These are phyloP conservation scores for Xylaria longipes DNA, from an alignment of 495 filamentous ascomycete genomes.

Conservation along the genomic window DNA sequence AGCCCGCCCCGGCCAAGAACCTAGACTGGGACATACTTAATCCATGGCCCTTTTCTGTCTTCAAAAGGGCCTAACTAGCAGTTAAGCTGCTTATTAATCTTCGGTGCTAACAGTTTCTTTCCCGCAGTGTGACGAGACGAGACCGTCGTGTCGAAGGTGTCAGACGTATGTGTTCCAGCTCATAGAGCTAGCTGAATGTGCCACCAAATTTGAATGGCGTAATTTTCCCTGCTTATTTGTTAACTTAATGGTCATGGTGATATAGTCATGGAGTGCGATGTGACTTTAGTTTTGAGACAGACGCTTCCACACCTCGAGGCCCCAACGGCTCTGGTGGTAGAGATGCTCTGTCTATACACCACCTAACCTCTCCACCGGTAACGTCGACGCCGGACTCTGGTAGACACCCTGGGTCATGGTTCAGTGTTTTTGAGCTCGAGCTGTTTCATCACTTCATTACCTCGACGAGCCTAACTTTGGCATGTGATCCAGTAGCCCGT, in stretches of 20 bases:
- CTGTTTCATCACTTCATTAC: slow-evolving; percentile 38
- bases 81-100: not conserved
- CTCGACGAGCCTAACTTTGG: slow-evolving; percentile 33
- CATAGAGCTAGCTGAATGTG: not conserved
- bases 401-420: slow-evolving; percentile 14
- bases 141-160: slow-evolving; percentile 24
- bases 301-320: not conserved
- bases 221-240: too few relatives aligned
- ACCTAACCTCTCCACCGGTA: slow-evolving; percentile 15
- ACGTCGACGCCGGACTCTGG: slow-evolving; percentile 8
- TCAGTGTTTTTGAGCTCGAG: slow-evolving; percentile 36
- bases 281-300: slow-evolving; percentile 12
- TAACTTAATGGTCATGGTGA: not conserved
- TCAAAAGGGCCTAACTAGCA: not conserved
- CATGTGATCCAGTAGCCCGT: slow-evolving; percentile 30
- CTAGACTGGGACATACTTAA: not conserved
- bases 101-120: not conserved
- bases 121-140: slow-evolving; percentile 22
- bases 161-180: slow-evolving; percentile 16
- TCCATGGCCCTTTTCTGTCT: not conserved
- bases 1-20: not conserved
- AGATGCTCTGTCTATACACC: slow-evolving; percentile 23
- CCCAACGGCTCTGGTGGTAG: not conserved
- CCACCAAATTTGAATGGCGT: not conserved
- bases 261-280: slow-evolving; percentile 21